Evolutionary conservation across 2,329 filamentous ascomycete genomes (phyloP).

Genomic region (Aquanectria penicillioides): DNA sequence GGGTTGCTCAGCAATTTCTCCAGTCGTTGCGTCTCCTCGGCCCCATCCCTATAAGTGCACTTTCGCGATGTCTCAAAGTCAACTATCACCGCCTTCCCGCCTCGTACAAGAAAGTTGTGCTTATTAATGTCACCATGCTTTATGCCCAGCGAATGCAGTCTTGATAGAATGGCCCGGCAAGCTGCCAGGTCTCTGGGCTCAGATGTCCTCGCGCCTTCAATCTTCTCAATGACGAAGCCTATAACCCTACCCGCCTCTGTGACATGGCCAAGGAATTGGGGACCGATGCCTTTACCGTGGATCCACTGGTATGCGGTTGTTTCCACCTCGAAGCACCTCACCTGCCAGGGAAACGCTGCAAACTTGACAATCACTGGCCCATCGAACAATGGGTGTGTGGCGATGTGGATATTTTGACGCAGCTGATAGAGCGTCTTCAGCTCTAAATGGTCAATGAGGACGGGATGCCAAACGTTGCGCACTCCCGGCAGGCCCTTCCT

Average conservation of each 20-base stretch:
- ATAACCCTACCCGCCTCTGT: conserved; percentile 43
- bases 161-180: conserved; percentile 40
- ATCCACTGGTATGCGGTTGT: conserved; percentile 43
- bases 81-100: conserved; percentile 38
- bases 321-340: conserved; percentile 41
- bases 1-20: conserved; percentile 3
- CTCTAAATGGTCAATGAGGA: conserved; percentile 47
- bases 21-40: background rate
- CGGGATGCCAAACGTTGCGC: conserved; percentile 46
- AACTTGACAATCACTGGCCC: conserved; percentile 38
- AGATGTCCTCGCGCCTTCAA: conserved; percentile 36
- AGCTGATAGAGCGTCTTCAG: conserved; percentile 37
- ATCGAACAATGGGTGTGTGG: conserved; percentile 35
- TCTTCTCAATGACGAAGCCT: conserved; percentile 40
- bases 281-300: conserved; percentile 38
- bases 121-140: conserved; percentile 47
- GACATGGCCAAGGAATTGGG: conserved; percentile 43
- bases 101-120: conserved; percentile 45
- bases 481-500: conserved; percentile 44
- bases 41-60: conserved; percentile 3
- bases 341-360: conserved; percentile 42
- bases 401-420: conserved; percentile 40
- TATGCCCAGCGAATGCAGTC: conserved; percentile 44
- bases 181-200: conserved; percentile 39
- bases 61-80: conserved; percentile 42